Percentiles rank a stretch among this genome's conserved stretches.
Conservation (phyloP, 2,329 filamentous ascomycete genomes). For the Ascochyta viciae-villosae region DNA sequence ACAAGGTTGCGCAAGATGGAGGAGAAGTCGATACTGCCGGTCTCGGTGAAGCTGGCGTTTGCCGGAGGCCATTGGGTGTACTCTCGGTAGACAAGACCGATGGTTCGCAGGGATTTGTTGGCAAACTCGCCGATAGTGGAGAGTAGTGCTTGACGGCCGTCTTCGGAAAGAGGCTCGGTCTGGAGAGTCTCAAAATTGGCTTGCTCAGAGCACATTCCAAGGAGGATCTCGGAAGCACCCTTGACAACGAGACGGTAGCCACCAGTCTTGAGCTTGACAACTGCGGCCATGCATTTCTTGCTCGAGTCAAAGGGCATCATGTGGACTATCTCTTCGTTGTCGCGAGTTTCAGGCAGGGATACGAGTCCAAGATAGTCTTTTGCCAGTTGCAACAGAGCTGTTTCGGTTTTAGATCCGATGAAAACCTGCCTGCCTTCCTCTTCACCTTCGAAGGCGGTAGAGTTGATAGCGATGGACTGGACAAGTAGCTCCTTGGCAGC, state of each 20-base stretch:
- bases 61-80: constrained; percentile 46
- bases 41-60: constrained; percentile 26
- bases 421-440: constrained; percentile 56
- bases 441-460: constrained; percentile 61
- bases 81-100: constrained; percentile 52
- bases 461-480: constrained; percentile 51
- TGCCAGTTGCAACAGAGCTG: constrained; percentile 60
- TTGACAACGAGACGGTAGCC: constrained; percentile 62
- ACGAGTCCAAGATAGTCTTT: constrained; percentile 60
- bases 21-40: constrained; percentile 29
- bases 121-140: constrained; percentile 50
- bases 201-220: constrained; percentile 51
- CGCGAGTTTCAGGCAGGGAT: constrained; percentile 56
- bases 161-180: constrained; percentile 24
- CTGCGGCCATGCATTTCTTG: constrained; percentile 65
- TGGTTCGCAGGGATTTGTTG: constrained; percentile 51
- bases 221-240: constrained; percentile 64
- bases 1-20: constrained; percentile 62
- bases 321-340: constrained; percentile 57
- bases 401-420: constrained; percentile 65
- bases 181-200: constrained; percentile 27
- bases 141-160: constrained; percentile 28
- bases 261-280: constrained; percentile 57
- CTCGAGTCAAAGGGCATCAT: constrained; percentile 63
- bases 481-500: constrained; percentile 40